phyloP scores from a whole-genome alignment of 495 filamentous ascomycete species.

The Podospora pseudocomata region DNA sequence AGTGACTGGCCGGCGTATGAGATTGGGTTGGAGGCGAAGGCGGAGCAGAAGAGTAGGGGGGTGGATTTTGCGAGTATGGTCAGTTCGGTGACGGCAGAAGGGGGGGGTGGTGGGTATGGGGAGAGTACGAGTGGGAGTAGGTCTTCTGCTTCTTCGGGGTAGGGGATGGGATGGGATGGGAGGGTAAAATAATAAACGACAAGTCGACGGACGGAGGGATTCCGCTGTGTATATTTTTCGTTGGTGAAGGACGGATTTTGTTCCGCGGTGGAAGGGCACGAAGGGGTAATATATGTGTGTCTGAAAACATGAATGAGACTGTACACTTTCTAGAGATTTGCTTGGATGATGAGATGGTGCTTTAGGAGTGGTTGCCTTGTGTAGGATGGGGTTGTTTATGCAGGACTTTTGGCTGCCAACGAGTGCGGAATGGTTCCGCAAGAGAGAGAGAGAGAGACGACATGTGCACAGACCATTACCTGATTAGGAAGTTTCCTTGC shows the following conservation, averaged over 20 bases:
- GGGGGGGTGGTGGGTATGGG: not conserved
- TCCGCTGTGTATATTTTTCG: not conserved
- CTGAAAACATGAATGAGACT: not conserved
- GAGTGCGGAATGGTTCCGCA: not conserved
- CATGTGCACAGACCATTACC: not conserved
- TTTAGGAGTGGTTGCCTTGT: too few species aligned
- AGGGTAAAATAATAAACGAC: not conserved
- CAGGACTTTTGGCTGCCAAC: not conserved
- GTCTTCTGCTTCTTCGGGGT: not conserved
- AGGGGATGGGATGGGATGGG: not conserved
- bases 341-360: too few species aligned
- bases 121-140: not conserved
- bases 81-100: constrained; percentile 2
- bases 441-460: not conserved
- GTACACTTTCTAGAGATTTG: too few species aligned
- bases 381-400: too few species aligned
- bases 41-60: constrained; percentile 13
- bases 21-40: constrained; percentile 17
- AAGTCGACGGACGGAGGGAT: not conserved
- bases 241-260: not conserved
- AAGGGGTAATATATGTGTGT: not conserved
- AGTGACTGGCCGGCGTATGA: constrained; percentile 28
- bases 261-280: not conserved
- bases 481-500: not conserved
- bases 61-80: constrained; percentile 20